Percentiles rank a stretch among this genome's conserved stretches.
These are phyloP conservation scores for Alternaria arbusti DNA, from an alignment of 2,329 filamentous ascomycete genomes.

Conservation along the genomic window DNA sequence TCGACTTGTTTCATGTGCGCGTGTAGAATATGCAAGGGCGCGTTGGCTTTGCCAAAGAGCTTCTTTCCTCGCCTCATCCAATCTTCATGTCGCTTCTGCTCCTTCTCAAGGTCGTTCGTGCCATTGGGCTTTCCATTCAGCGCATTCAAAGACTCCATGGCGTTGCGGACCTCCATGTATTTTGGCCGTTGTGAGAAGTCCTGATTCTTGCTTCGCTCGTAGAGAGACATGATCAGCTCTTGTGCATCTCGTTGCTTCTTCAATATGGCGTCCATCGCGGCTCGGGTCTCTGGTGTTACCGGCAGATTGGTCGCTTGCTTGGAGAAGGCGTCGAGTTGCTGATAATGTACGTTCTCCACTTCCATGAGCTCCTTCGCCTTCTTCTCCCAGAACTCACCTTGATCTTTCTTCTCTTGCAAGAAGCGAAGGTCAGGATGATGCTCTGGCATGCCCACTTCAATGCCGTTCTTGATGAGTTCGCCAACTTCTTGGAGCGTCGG, in stretches of 20 bases:
- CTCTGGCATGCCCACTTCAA: slow-evolving; percentile 76
- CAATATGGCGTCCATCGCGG: slow-evolving; percentile 85
- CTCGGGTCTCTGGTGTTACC: slow-evolving; percentile 80
- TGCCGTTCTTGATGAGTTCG: slow-evolving; percentile 78
- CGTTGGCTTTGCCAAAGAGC: slow-evolving; percentile 96
- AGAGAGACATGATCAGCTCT: slow-evolving; percentile 82
- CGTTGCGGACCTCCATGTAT: slow-evolving; percentile 87
- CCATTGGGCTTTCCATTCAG: slow-evolving; percentile 92
- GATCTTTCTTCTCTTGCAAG: slow-evolving; percentile 75
- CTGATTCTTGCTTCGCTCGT: slow-evolving; percentile 74
- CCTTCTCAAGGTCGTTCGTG: slow-evolving; percentile 89
- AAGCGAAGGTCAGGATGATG: slow-evolving; percentile 80
- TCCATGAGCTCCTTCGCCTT: slow-evolving; percentile 92
- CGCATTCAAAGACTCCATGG: slow-evolving; percentile 85
- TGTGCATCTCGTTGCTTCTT: slow-evolving; percentile 96
- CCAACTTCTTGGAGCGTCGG: slow-evolving; percentile 79
- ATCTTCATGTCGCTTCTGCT: slow-evolving; percentile 93
- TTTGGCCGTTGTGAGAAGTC: slow-evolving; percentile 82
- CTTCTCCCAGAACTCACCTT: slow-evolving; percentile 86
- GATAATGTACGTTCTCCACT: slow-evolving; percentile 91
- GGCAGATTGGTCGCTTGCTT: slow-evolving; percentile 81
- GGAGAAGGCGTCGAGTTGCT: slow-evolving; percentile 90
- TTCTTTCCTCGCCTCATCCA: slow-evolving; percentile 99
- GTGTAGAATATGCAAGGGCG: slow-evolving; percentile 92
- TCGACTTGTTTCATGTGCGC: slow-evolving; percentile 93